Evolutionary conservation across 1,284 basidiomycete species (phyloP).

Genomic region (Austroboletus niveus): DNA sequence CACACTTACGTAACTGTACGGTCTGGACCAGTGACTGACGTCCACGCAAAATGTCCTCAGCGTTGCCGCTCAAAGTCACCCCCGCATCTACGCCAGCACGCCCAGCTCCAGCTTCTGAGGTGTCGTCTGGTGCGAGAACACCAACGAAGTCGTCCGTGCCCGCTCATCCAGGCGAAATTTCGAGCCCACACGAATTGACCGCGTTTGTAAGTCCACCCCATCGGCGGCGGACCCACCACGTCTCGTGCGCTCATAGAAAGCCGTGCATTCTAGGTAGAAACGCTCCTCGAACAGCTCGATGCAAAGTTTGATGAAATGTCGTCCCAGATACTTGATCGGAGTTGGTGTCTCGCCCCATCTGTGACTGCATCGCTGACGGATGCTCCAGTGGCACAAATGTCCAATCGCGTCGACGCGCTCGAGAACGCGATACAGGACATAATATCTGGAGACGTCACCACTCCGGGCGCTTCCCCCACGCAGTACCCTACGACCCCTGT

Average conservation of each 20-base stretch:
- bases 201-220: slow-evolving; percentile 60
- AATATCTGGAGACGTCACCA: slow-evolving; percentile 62
- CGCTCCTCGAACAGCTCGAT: slow-evolving; percentile 73
- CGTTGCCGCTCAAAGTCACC: slow-evolving; percentile 55
- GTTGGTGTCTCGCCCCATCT: slow-evolving; percentile 42
- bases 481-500: slow-evolving; percentile 29
- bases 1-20: too few species aligned
- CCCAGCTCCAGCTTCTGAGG: slow-evolving; percentile 27
- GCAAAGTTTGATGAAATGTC: slow-evolving; percentile 84
- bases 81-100: slow-evolving; percentile 50
- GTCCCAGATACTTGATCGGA: slow-evolving; percentile 73
- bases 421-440: slow-evolving; percentile 82
- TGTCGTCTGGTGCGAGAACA: slow-evolving; percentile 43
- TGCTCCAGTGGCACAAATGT: slow-evolving; percentile 80
- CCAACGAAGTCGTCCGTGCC: slow-evolving; percentile 39
- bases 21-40: too few species aligned
- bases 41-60: slow-evolving; percentile 28
- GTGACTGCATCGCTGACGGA: background rate
- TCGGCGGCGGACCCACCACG: slow-evolving; percentile 4
- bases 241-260: background rate
- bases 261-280: slow-evolving; percentile 59
- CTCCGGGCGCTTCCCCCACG: slow-evolving; percentile 49
- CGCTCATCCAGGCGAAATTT: slow-evolving; percentile 56
- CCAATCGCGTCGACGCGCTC: slow-evolving; percentile 75
- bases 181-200: slow-evolving; percentile 80